phyloP scores from a whole-genome alignment of 2,329 filamentous ascomycete species.

The Cordyceps javanica region DNA sequence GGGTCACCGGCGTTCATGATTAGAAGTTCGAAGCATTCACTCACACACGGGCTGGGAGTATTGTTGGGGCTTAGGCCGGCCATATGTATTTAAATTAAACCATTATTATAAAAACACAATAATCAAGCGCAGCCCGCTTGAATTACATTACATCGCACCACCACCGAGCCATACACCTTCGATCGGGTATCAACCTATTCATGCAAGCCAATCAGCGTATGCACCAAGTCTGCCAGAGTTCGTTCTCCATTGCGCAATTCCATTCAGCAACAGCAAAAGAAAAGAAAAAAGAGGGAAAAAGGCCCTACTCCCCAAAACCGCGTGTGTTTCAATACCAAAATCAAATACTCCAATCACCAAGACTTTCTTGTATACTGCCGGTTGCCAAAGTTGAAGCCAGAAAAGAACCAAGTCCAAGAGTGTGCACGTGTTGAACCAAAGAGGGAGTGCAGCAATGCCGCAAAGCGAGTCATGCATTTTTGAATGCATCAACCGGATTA shows the following conservation, averaged over 20 bases:
- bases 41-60: background rate
- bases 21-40: background rate
- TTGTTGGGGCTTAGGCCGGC: background rate
- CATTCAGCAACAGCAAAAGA: slow-evolving; percentile 4
- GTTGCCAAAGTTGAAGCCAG: slow-evolving; percentile 11
- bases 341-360: slow-evolving; percentile 12
- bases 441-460: background rate
- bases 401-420: slow-evolving; percentile 2
- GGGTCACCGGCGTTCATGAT: background rate
- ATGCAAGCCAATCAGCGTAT: slow-evolving; percentile 5
- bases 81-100: slow-evolving; percentile 7
- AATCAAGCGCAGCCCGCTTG: slow-evolving; percentile 7
- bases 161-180: background rate
- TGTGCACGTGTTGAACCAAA: background rate
- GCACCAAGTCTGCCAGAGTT: slow-evolving; percentile 2
- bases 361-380: background rate
- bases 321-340: slow-evolving; percentile 10
- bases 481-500: slow-evolving; percentile 4
- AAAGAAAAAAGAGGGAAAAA: background rate
- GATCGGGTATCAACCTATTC: slow-evolving; percentile 3
- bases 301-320: too few species aligned
- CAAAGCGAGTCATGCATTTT: background rate
- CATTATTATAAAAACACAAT: slow-evolving; percentile 5
- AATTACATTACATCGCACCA: background rate
- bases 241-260: background rate